phyloP scores from a whole-genome alignment of 345 rosid species.

The Punica granatum region DNA sequence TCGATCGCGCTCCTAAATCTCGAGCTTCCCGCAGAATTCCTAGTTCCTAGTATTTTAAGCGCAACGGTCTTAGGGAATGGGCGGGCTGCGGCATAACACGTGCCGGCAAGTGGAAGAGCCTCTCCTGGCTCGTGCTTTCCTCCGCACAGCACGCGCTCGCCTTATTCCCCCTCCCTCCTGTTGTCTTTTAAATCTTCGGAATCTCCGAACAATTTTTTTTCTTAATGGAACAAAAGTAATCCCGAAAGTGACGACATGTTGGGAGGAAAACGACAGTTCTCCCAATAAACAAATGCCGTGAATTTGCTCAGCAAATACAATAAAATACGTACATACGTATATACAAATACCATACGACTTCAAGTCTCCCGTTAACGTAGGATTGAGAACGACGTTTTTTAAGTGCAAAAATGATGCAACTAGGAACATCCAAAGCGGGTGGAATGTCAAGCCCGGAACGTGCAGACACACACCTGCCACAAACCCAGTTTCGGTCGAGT shows the following conservation, averaged over 20 bases:
- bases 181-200: no score
- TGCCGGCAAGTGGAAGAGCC: not conserved
- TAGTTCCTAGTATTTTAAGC: no score
- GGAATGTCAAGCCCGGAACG: not conserved
- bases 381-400: no score
- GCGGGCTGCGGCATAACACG: not conserved
- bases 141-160: not conserved
- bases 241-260: not conserved
- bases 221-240: not conserved
- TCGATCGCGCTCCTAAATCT: no score
- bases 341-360: no score
- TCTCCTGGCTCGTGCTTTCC: not conserved
- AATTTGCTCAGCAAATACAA: not conserved
- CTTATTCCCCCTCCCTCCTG: no score
- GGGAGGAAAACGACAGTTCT: not conserved
- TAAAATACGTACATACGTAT: not conserved
- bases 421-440: not conserved
- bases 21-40: no score
- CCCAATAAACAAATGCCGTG: not conserved
- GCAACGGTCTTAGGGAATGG: no score
- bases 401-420: not conserved
- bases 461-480: not conserved
- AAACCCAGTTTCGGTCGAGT: not conserved
- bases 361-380: no score
- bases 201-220: no score